Conservation (phyloP, 176 grass and related monocot species). For the Raddia distichophylla region DNA sequence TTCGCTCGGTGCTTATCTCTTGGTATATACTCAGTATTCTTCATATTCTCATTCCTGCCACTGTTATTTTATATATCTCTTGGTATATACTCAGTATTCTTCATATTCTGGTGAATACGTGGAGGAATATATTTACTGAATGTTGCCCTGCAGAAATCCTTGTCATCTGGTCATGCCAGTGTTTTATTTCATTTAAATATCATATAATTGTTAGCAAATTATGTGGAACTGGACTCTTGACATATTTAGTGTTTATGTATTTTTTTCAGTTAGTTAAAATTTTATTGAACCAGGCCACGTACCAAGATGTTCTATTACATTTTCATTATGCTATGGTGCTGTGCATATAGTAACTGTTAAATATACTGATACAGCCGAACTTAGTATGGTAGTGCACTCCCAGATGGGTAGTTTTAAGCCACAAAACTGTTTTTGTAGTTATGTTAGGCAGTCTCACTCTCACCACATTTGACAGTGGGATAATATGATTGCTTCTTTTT, state of each 20-base stretch:
- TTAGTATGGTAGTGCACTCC: not conserved
- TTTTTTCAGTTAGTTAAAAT: not conserved
- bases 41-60: not conserved
- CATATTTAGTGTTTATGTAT: not conserved
- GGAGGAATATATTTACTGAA: not conserved
- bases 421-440: not conserved
- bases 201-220: not conserved
- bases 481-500: not conserved
- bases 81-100: conserved; percentile 54
- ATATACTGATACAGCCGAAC: not conserved
- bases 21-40: conserved; percentile 54
- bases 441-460: not conserved
- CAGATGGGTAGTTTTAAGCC: not conserved
- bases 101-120: not conserved
- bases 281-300: not conserved
- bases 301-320: not conserved
- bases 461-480: not conserved
- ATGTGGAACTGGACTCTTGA: not conserved
- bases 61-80: conserved; percentile 40
- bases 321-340: not conserved
- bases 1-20: conserved; percentile 79
- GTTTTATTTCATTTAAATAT: not conserved
- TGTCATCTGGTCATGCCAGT: not conserved
- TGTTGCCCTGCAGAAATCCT: not conserved
- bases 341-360: not conserved